These are phyloP conservation scores for Leccinellum rugosiceps DNA, from an alignment of 768 basidiomycete species.

Conservation along the genomic window DNA sequence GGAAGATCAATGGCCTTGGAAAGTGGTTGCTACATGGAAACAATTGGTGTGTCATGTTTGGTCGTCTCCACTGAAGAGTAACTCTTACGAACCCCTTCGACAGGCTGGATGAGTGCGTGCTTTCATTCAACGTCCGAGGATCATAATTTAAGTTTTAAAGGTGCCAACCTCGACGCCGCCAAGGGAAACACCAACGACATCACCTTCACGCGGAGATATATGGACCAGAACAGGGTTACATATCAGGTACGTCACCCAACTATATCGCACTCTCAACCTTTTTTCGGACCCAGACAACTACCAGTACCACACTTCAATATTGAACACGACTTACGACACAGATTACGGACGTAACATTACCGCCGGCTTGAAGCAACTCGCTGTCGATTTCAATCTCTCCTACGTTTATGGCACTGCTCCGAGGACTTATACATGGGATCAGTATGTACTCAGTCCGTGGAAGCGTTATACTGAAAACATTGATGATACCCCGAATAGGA, in stretches of 20 bases:
- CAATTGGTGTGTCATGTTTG: slow-evolving; percentile 66
- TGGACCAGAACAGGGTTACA: slow-evolving; percentile 77
- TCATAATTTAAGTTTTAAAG: slow-evolving; percentile 24
- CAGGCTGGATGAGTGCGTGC: slow-evolving; percentile 61
- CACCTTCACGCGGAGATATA: slow-evolving; percentile 66
- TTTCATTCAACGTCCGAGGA: neutral
- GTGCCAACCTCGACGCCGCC: slow-evolving; percentile 44
- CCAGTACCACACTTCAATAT: slow-evolving; percentile 75
- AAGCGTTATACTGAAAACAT: too few relatives aligned
- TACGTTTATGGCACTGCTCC: slow-evolving; percentile 60
- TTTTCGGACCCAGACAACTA: neutral
- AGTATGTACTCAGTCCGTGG: too few relatives aligned
- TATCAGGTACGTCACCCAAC: slow-evolving; percentile 50
- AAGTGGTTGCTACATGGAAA: slow-evolving; percentile 91
- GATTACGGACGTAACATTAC: slow-evolving; percentile 61
- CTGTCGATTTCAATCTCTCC: slow-evolving; percentile 57
- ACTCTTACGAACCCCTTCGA: neutral
- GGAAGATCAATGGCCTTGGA: slow-evolving; percentile 47
- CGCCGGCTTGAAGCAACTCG: slow-evolving; percentile 49
- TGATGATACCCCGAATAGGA: slow-evolving; percentile 31
- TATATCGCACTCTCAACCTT: neutral
- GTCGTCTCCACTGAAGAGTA: neutral
- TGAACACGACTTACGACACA: too few relatives aligned
- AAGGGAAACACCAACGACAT: slow-evolving; percentile 46
- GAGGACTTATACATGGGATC: too few relatives aligned